Conservation (phyloP, 305 asterid species). For the Fraxinus angustifolia region DNA sequence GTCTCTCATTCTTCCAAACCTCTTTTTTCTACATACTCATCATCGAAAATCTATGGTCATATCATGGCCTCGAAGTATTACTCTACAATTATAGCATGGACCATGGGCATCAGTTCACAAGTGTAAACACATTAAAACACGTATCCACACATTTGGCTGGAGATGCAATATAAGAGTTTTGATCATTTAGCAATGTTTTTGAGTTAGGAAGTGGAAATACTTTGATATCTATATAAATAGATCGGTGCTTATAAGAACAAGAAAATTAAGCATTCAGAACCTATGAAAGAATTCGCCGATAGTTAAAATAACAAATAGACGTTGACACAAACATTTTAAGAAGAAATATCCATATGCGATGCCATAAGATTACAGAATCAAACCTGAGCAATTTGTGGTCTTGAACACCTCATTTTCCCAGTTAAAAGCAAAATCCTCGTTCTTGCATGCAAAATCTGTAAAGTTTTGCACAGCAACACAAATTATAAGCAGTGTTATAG, state of each 20-base stretch:
- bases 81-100: background rate
- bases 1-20: no score
- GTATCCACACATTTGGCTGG: background rate
- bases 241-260: background rate
- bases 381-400: background rate
- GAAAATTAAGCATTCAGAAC: background rate
- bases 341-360: background rate
- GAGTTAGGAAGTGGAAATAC: background rate
- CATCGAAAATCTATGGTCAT: background rate
- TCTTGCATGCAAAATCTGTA: background rate
- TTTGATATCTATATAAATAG: background rate
- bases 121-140: background rate
- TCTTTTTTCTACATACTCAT: no score
- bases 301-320: background rate
- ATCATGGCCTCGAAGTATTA: background rate
- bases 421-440: background rate
- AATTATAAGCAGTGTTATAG: background rate
- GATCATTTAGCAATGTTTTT: background rate
- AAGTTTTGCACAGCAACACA: background rate
- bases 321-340: background rate
- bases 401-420: background rate
- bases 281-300: background rate
- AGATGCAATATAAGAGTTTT: background rate
- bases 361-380: background rate
- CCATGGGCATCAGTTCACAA: background rate